Evolutionary conservation across 768 basidiomycete genomes (phyloP).

Genomic region (Peribolospora baueri): DNA sequence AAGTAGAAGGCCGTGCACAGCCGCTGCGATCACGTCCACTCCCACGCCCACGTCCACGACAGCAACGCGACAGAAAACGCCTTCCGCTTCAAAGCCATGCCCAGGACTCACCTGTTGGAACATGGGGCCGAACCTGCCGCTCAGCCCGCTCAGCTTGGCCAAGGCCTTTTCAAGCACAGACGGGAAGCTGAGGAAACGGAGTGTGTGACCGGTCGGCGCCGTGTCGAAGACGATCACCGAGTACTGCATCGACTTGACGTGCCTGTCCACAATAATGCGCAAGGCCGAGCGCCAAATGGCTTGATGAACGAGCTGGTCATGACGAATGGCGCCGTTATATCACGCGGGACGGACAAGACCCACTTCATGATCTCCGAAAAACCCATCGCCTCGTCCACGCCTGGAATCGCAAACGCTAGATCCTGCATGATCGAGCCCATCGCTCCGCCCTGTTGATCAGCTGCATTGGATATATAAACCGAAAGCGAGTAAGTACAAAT

Average conservation of each 20-base stretch:
- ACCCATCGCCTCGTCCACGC: constrained; percentile 98
- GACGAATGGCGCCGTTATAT: not conserved
- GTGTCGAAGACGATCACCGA: constrained; percentile 99
- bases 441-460: constrained; percentile 25
- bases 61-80: not conserved
- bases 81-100: not conserved
- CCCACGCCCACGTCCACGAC: no score
- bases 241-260: constrained; percentile 99
- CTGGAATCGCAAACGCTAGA: constrained; percentile 92
- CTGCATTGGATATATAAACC: not conserved
- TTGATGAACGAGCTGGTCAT: not conserved
- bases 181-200: constrained; percentile 97
- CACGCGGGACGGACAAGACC: constrained; percentile 12
- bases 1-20: not conserved
- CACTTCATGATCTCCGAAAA: constrained; percentile 99
- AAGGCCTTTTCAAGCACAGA: constrained; percentile 91
- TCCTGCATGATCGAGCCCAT: constrained; percentile 99
- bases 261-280: constrained; percentile 27
- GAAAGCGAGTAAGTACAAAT: not conserved
- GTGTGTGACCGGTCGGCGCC: constrained; percentile 91
- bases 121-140: constrained; percentile 91
- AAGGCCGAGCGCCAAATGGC: no score
- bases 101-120: constrained; percentile 38
- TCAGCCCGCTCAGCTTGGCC: constrained; percentile 77
- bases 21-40: not conserved